These are phyloP conservation scores for Ormosia emarginata DNA, from an alignment of 306 rosid species.

Conservation along the genomic window DNA sequence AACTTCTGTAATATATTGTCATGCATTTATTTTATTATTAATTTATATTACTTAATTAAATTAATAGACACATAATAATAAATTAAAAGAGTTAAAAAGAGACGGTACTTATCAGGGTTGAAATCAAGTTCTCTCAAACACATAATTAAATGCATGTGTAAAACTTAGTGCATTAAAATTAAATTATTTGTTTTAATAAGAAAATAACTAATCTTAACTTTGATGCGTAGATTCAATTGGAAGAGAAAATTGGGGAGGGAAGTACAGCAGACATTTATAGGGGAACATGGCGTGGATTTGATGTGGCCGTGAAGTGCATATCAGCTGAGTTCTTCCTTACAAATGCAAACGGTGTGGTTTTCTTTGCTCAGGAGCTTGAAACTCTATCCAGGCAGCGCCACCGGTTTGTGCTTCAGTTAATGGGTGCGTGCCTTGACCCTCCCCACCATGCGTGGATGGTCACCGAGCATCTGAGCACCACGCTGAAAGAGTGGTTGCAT, in stretches of 20 bases:
- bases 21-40: no score
- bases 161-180: no score
- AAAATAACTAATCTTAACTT: not conserved
- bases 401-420: slow-evolving; percentile 53
- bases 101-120: no score
- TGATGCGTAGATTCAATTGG: slow-evolving; percentile 39
- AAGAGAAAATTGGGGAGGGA: slow-evolving; percentile 58
- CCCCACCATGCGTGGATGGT: slow-evolving; percentile 62
- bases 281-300: slow-evolving; percentile 64
- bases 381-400: slow-evolving; percentile 60
- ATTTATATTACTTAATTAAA: no score
- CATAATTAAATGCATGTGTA: no score
- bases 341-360: slow-evolving; percentile 45
- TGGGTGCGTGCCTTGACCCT: slow-evolving; percentile 73
- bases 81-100: no score
- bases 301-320: slow-evolving; percentile 71
- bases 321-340: slow-evolving; percentile 43
- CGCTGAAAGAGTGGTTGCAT: slow-evolving; percentile 63
- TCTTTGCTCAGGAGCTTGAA: slow-evolving; percentile 57
- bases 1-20: no score
- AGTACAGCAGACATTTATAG: slow-evolving; percentile 60
- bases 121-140: no score
- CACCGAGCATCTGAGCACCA: slow-evolving; percentile 42
- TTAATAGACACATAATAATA: no score
- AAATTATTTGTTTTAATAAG: not conserved